Conservation (phyloP, 169 alveolate genomes). For the Neospora caninum region DNA sequence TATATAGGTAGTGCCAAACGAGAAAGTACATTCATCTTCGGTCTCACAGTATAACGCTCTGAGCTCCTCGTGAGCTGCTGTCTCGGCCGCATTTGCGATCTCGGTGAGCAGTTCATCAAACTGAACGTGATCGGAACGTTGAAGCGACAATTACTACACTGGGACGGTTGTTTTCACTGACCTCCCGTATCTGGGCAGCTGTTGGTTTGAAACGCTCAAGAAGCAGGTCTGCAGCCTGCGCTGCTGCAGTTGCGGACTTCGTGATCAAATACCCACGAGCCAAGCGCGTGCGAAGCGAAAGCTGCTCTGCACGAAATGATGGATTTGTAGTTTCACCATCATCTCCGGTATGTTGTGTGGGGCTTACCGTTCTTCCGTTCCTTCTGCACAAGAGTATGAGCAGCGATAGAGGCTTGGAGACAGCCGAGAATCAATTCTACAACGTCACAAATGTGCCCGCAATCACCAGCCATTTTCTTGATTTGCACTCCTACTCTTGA, state of each 20-base stretch:
- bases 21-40: background rate
- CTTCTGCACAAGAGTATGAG: background rate
- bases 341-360: background rate
- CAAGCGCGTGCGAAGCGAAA: background rate
- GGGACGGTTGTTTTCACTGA: background rate
- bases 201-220: background rate
- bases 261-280: conserved; percentile 1
- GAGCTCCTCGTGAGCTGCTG: background rate
- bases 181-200: background rate
- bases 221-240: background rate
- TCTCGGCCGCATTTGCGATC: background rate
- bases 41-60: background rate
- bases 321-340: background rate
- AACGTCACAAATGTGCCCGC: background rate
- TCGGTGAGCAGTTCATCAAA: background rate
- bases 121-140: background rate
- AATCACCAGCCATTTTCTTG: background rate
- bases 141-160: background rate
- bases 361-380: background rate
- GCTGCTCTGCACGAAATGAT: background rate
- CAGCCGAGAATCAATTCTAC: background rate
- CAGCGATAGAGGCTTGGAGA: background rate
- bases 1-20: background rate
- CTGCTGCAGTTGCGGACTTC: conserved; percentile 17
- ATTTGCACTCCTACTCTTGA: background rate